phyloP scores from a whole-genome alignment of 2,329 filamentous ascomycete species.

The Penicillium vulpinum region DNA sequence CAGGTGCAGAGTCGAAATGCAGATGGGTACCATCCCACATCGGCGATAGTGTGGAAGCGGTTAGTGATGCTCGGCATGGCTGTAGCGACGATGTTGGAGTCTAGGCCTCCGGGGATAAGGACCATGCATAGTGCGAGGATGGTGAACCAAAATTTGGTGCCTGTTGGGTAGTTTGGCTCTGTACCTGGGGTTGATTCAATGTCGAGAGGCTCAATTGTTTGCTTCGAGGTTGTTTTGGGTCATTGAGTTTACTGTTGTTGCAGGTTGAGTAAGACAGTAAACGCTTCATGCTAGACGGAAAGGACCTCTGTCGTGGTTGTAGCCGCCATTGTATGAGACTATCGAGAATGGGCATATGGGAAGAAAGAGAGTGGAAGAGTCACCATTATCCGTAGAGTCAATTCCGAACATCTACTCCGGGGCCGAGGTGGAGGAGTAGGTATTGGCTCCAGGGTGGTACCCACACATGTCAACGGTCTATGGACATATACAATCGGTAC shows the following conservation, averaged over 20 bases:
- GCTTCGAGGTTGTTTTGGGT: conserved; percentile 3
- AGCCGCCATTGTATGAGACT: not conserved
- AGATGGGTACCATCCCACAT: conserved; percentile 34
- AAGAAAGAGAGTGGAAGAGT: not conserved
- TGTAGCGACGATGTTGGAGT: conserved; percentile 35
- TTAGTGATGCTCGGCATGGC: conserved; percentile 35
- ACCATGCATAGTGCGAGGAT: conserved; percentile 27
- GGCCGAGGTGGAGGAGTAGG: no score
- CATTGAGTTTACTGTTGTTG: not conserved
- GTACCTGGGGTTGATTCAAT: not conserved
- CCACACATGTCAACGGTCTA: no score
- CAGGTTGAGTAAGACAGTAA: not conserved
- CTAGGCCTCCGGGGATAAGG: conserved; percentile 31
- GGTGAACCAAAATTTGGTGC: conserved; percentile 17
- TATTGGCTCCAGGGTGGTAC: no score
- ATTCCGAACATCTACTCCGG: conserved; percentile 46
- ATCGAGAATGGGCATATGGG: not conserved
- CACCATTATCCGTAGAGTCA: not conserved
- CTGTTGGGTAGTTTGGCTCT: conserved; percentile 15
- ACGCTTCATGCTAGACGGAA: not conserved
- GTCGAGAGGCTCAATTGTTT: conserved; percentile 1
- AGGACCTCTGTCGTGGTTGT: not conserved
- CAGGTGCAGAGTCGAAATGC: conserved; percentile 25
- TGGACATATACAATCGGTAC: no score
- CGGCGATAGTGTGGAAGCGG: conserved; percentile 28